Evolutionary conservation across 78 protist species (phyloP), one percentile per base, ranked within the genome.

Genomic region (Polysphondylium violaceum): DNA sequence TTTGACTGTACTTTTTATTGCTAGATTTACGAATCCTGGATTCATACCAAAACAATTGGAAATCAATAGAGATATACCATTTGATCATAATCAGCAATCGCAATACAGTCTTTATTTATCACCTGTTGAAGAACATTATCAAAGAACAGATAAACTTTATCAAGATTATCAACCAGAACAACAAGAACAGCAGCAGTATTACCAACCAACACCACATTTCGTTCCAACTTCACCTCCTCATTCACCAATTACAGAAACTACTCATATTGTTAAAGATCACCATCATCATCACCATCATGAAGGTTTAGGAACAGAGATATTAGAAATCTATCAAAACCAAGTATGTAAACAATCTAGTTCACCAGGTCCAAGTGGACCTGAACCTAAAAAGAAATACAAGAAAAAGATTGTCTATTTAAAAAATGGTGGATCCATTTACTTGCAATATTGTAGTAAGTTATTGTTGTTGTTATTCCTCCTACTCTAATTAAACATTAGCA

Each of bases 391-490:
- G 74, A 77, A 60, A 77, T 25, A 33, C 12, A 77, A 69, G 67
- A 79, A 79, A 29, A 79, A 67, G n/a, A 25, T 44, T 8, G 29
- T 79, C 3, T 12, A 35, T 65, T 50, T 79, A 5, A 3, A 76
- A 17, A 79, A 67, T 79, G 71, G 88, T 21, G 40, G 53, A 40
- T 0, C 3, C 2, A 11, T 79, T 16, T 40, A 56, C 12, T 16
- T 64, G 7, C 40, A 44, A 1, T 79, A 79, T 79, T 79, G 88
- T 67, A 79, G 87, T 77, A 77, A 43, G 87, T 60, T 29, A 2
- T 33, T 19, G 50, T 36, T 64, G 36, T 33, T 31, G 6, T 61
- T 36, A 38, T 38, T 56, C 4, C 4, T 56, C 33, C 11, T 56
- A 56, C 21, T 25, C 27, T 29, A 17, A 59, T 36, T 23, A 2